Conservation (phyloP, 2,329 filamentous ascomycete genomes). For the Neofusicoccum kwambonambiense region DNA sequence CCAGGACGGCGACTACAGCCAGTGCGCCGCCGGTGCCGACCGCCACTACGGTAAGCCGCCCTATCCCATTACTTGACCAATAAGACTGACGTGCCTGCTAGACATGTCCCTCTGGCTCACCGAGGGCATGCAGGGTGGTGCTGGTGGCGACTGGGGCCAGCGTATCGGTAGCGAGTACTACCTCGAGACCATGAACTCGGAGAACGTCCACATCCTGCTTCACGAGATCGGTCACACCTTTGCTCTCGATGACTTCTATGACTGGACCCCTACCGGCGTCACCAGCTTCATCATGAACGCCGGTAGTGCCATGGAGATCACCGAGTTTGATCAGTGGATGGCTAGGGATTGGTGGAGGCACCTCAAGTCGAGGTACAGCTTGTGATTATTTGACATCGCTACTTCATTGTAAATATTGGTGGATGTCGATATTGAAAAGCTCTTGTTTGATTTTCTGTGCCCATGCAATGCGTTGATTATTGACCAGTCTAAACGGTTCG, state of each 20-base stretch:
- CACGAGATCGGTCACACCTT: constrained; percentile 34
- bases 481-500: too few species aligned
- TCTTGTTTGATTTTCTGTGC: too few species aligned
- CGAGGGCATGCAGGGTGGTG: constrained; percentile 45
- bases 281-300: constrained; percentile 49
- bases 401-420: too few species aligned
- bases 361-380: constrained; percentile 26
- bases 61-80: background rate
- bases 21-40: constrained; percentile 40
- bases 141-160: constrained; percentile 51
- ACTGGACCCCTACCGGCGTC: constrained; percentile 46
- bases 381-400: too few species aligned
- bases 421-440: too few species aligned
- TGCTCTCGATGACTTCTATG: constrained; percentile 37
- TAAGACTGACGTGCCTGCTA: background rate
- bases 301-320: constrained; percentile 43
- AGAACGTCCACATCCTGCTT: constrained; percentile 46
- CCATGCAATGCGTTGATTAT: too few species aligned
- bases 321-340: constrained; percentile 54
- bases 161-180: constrained; percentile 47
- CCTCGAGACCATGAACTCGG: constrained; percentile 36
- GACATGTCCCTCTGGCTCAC: constrained; percentile 52
- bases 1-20: constrained; percentile 42
- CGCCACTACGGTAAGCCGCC: constrained; percentile 38
- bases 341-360: constrained; percentile 49